Percentiles rank a stretch among this genome's conserved stretches.
phyloP scores from a whole-genome alignment of 371 early-diverging fungal species.

The Mortierella polycephala region DNA sequence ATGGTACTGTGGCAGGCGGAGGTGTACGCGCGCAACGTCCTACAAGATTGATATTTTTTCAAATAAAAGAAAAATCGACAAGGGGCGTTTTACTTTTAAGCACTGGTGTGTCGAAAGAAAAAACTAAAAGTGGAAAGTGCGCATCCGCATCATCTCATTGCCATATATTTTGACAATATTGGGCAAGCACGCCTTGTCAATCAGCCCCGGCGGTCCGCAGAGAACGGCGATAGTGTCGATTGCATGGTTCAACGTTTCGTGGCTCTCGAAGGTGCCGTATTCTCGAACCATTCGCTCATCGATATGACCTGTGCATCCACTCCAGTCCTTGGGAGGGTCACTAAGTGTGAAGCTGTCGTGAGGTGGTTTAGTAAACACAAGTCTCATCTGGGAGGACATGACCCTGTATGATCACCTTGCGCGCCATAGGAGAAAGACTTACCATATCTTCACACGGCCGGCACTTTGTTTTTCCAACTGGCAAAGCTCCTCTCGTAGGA shows the following conservation, averaged over 20 bases:
- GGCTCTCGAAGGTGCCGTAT: constrained; percentile 9
- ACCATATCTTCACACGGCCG: constrained; percentile 3
- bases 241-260: constrained; percentile 6
- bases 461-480: constrained; percentile 10
- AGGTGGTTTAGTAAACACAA: background rate
- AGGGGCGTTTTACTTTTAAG: too few relatives aligned
- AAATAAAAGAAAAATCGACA: too few relatives aligned
- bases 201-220: constrained; percentile 14
- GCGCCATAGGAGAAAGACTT: background rate
- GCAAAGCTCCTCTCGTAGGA: too few relatives aligned
- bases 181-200: constrained; percentile 17
- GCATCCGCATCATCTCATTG: constrained; percentile 10
- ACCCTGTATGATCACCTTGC: too few relatives aligned
- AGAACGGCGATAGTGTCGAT: constrained; percentile 4
- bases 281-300: constrained; percentile 4
- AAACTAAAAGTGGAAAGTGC: constrained; percentile 11
- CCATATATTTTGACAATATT: constrained; percentile 11
- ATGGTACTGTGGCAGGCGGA: too few relatives aligned
- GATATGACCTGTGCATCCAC: constrained; percentile 1
- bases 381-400: background rate
- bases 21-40: too few relatives aligned
- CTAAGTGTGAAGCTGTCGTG: constrained; percentile 7
- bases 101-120: too few relatives aligned
- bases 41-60: too few relatives aligned
- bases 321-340: constrained; percentile 5